Percentiles rank a stretch among this genome's conserved stretches.
phyloP scores from a whole-genome alignment of 148 eudicot genomes.

The Simmondsia chinensis region DNA sequence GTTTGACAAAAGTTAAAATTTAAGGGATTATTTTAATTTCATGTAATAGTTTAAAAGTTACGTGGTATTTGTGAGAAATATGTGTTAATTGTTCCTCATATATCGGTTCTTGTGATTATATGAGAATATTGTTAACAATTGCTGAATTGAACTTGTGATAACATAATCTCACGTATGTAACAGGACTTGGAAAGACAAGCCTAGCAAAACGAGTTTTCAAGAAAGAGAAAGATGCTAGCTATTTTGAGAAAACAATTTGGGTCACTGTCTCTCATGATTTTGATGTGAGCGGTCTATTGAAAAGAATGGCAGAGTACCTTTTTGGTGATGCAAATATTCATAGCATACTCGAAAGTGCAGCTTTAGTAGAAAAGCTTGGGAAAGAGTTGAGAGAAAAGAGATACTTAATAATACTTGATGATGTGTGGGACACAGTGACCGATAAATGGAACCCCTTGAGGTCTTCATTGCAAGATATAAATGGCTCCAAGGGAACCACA shows the following conservation, averaged over 20 bases:
- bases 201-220: too few species aligned
- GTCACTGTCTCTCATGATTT: not conserved
- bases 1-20: too few species aligned
- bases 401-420: slow-evolving; percentile 11
- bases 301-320: slow-evolving; percentile 2
- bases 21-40: too few species aligned
- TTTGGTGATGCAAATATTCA: not conserved
- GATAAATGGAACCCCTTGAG: not conserved
- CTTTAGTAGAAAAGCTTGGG: not conserved
- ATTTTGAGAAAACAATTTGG: not conserved
- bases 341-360: not conserved
- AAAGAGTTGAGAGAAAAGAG: slow-evolving; percentile 5
- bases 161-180: too few species aligned
- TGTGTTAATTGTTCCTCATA: too few species aligned
- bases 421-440: slow-evolving; percentile 7
- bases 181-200: not conserved
- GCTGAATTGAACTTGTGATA: too few species aligned
- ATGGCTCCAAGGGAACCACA: slow-evolving; percentile 4
- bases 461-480: slow-evolving; percentile 1
- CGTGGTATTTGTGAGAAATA: too few species aligned
- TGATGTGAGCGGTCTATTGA: not conserved
- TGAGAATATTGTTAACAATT: too few species aligned
- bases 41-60: too few species aligned
- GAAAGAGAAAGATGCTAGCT: not conserved
- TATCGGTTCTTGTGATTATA: too few species aligned